Conservation (phyloP, 2,329 filamentous ascomycete species). For the Sporothrix pallida region DNA sequence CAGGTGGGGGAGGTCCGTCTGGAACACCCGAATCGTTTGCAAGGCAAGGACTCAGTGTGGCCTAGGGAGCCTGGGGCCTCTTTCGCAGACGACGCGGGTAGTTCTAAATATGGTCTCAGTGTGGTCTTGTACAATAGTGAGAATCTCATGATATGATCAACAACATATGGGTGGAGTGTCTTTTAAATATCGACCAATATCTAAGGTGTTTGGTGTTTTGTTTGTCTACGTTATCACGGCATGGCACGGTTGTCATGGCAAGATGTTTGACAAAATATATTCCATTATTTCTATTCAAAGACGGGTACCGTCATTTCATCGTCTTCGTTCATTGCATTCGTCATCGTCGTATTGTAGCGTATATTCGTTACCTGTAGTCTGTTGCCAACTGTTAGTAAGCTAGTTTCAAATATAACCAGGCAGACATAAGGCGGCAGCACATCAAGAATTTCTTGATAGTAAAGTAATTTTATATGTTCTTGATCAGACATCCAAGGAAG, state of each 20-base stretch:
- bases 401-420: neutral
- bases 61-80: constrained; percentile 31
- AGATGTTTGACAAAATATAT: neutral
- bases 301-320: too few species aligned
- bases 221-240: neutral
- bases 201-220: neutral
- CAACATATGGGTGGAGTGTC: neutral
- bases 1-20: neutral
- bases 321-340: neutral
- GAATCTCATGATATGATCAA: too few species aligned
- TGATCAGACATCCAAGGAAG: constrained; percentile 75
- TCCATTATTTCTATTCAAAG: neutral
- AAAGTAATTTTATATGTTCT: constrained; percentile 24
- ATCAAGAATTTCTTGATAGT: neutral
- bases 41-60: constrained; percentile 50
- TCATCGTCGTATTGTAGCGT: neutral
- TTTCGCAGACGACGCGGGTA: neutral
- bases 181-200: neutral
- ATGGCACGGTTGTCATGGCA: neutral
- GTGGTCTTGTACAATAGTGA: neutral
- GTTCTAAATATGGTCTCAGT: neutral
- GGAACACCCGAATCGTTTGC: constrained; percentile 14
- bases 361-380: neutral
- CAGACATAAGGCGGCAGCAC: constrained; percentile 14
- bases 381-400: constrained; percentile 32